phyloP scores from a whole-genome alignment of 768 basidiomycete species.

The Coprinellus micaceus region DNA sequence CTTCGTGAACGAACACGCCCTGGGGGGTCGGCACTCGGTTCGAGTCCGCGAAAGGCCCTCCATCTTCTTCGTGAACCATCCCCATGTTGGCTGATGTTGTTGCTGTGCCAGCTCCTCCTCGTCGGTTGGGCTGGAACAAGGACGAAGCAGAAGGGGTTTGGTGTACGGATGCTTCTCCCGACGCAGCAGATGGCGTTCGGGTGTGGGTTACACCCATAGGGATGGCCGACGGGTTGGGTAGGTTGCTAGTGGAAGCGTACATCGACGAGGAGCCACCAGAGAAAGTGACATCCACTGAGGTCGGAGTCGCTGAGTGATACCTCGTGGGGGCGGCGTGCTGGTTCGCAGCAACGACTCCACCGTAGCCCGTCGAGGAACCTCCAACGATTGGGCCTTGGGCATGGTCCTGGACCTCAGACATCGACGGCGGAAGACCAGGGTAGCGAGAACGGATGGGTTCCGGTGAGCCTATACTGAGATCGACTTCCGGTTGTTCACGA shows the following conservation, averaged over 20 bases:
- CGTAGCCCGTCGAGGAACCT: neutral
- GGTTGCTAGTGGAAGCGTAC: neutral
- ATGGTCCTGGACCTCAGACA: neutral
- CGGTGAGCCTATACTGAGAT: neutral
- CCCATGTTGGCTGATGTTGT: neutral
- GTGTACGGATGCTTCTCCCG: neutral
- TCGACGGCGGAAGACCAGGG: neutral
- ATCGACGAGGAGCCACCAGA: neutral
- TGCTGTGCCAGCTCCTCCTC: neutral
- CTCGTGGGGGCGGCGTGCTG: too few relatives aligned
- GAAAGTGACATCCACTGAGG: neutral
- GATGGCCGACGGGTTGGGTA: too few relatives aligned
- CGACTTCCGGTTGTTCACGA: neutral
- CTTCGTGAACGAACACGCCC: neutral
- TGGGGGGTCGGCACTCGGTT: neutral
- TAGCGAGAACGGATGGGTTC: neutral
- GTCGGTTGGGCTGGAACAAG: neutral
- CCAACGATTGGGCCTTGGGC: too few relatives aligned
- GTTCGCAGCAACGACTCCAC: neutral
- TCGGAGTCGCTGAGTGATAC: neutral
- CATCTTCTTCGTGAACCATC: neutral
- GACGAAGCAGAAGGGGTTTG: too few relatives aligned
- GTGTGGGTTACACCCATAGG: neutral
- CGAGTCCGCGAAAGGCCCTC: neutral
- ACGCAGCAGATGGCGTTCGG: neutral